Base-by-base conservation (phyloP, 2,329 filamentous ascomycete species). In the Plenodomus lindquistii region DNA sequence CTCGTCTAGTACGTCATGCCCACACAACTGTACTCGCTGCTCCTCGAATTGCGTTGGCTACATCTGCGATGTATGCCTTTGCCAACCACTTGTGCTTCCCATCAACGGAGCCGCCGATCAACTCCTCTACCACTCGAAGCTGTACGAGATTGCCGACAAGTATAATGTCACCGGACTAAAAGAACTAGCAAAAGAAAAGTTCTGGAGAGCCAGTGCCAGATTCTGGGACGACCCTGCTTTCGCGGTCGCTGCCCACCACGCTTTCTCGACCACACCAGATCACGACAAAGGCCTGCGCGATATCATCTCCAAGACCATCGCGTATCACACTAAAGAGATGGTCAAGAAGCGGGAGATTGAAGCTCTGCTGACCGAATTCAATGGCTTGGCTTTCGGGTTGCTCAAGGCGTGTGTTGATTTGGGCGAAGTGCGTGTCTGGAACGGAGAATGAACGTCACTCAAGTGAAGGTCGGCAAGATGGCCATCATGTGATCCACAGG, bases 261-360 rank as follows among this genome's bases (percentile, higher is more conserved):
- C 45, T 2, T 70, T 63, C 27, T 54, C 50, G 19, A 58, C 55
- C 1, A 71, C 65, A 3, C 61, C 60, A 1, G 51, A 65, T 1
- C n/a, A 44, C 1, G 63, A 71, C 46, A 67, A 60, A 18, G 66
- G 60, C 2, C 52, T 71, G 48, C 54, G 68, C 16, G 22, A 24
- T 24, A 24, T 40, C 17, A 17, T 31, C 16, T 9, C 9, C 20
- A 19, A 38, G 37, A 16, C 20, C 9, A 11, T 19, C 16, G 37
- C 37, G 17, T 19, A 16, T 38, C 16, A 38, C 20, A 10, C 20
- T 11, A 38, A 20, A 11, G 37, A 38, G 17, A 38, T 38, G 37
- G 9, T 20, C 22, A 38, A 38, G 17, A 38, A 46, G 13, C 36
- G 40, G 4, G 54, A 51, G 19, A 40, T 59, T 6, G 36, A 46